These are phyloP conservation scores for Beauveria sp. DNA, from an alignment of 2,329 filamentous ascomycete species.

Conservation along the genomic window DNA sequence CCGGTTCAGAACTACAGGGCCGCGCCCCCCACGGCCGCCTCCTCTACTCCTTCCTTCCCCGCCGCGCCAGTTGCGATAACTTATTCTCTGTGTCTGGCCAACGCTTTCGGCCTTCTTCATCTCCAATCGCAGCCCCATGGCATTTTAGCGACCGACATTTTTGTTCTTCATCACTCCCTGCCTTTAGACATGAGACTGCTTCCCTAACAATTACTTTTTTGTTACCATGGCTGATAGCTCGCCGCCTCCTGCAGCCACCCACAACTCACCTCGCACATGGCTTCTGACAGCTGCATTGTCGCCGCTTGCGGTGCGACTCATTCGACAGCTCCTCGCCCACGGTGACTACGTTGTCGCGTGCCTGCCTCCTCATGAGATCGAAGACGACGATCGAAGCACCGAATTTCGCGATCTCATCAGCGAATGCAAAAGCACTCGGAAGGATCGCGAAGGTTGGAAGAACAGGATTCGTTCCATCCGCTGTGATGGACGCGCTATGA, in stretches of 20 bases:
- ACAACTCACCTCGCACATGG: conserved; percentile 80
- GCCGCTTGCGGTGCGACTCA: conserved; percentile 74
- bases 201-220: neutral
- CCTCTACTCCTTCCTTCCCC: neutral
- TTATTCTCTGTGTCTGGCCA: neutral
- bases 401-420: conserved; percentile 76
- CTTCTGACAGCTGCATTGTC: conserved; percentile 82
- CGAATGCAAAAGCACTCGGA: conserved; percentile 54
- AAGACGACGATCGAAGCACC: conserved; percentile 64
- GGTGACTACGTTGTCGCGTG: conserved; percentile 87
- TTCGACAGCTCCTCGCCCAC: conserved; percentile 75
- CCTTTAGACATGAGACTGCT: neutral
- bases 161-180: neutral
- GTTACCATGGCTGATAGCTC: conserved; percentile 24
- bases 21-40: neutral
- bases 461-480: conserved; percentile 63
- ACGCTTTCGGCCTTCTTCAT: neutral
- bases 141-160: neutral
- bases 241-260: conserved; percentile 42
- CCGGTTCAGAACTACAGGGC: neutral
- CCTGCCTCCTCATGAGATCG: conserved; percentile 69
- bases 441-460: conserved; percentile 69
- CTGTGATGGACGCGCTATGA: conserved; percentile 54
- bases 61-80: neutral
- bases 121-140: neutral